A percentile compares a stretch with the other conserved stretches of the same genome.
Conservation (phyloP, 306 rosid species). For the Rubus parviflorus region DNA sequence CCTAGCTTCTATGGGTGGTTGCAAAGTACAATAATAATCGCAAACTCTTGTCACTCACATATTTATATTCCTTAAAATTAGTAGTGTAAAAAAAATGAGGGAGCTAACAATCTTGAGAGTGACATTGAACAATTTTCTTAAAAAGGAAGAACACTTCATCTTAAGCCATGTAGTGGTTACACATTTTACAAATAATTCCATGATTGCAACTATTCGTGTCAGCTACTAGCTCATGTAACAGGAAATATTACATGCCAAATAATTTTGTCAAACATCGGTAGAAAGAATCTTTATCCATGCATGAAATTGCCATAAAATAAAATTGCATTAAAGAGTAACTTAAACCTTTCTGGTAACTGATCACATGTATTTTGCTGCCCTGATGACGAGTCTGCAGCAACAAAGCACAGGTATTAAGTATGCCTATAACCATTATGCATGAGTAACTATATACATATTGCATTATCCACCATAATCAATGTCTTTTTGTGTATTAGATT, state of each 20-base stretch:
- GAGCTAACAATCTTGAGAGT: background rate
- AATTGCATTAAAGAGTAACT: background rate
- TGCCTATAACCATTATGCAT: background rate
- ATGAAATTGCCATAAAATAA: background rate
- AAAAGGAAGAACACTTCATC: background rate
- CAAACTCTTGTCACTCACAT: background rate
- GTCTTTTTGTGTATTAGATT: background rate
- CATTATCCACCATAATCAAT: background rate
- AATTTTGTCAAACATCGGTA: background rate
- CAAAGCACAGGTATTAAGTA: background rate
- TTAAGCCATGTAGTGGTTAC: background rate
- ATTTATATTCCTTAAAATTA: background rate
- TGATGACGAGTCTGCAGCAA: constrained; percentile 61
- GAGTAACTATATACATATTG: background rate
- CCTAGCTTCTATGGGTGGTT: background rate
- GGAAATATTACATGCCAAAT: constrained; percentile 7
- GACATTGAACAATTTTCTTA: background rate
- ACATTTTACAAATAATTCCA: background rate
- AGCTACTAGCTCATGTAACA: background rate
- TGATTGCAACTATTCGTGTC: background rate
- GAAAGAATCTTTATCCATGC: background rate
- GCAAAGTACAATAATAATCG: background rate
- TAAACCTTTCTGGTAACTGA: constrained; percentile 86
- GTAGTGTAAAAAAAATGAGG: background rate
- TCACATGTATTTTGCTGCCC: constrained; percentile 66